Evolutionary conservation across 208 protist species (phyloP).

Genomic region (Leishmania turanica): DNA sequence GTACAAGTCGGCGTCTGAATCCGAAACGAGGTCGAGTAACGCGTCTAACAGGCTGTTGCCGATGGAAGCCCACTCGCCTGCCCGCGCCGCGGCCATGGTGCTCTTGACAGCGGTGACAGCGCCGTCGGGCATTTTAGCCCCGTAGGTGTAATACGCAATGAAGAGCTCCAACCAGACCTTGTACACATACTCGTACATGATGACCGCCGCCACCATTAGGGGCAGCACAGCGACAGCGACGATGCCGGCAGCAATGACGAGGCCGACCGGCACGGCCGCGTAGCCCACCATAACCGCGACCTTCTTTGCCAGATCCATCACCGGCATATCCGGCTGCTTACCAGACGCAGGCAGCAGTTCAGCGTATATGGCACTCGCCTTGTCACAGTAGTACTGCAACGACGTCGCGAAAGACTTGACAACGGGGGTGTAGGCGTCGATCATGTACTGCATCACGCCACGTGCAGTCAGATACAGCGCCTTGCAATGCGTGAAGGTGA

Average conservation of each 20-base stretch:
- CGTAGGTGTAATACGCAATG: slow-evolving; percentile 64
- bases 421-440: slow-evolving; percentile 30
- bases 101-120: slow-evolving; percentile 27
- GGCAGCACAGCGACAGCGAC: slow-evolving; percentile 39
- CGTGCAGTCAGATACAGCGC: slow-evolving; percentile 27
- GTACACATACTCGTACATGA: slow-evolving; percentile 52
- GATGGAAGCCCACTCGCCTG: slow-evolving; percentile 37
- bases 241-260: slow-evolving; percentile 27
- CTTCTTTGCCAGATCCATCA: slow-evolving; percentile 24
- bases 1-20: slow-evolving; percentile 44
- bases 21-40: slow-evolving; percentile 35
- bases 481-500: slow-evolving; percentile 26
- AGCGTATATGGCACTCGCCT: slow-evolving; percentile 27
- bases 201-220: slow-evolving; percentile 35
- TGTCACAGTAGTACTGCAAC: slow-evolving; percentile 16
- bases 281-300: slow-evolving; percentile 26
- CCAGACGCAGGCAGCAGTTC: slow-evolving; percentile 15
- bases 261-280: slow-evolving; percentile 36
- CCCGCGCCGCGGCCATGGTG: slow-evolving; percentile 21
- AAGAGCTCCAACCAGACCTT: slow-evolving; percentile 72
- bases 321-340: slow-evolving; percentile 12
- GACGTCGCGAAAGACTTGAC: slow-evolving; percentile 4
- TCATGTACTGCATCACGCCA: slow-evolving; percentile 34
- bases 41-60: slow-evolving; percentile 18
- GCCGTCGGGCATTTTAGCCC: slow-evolving; percentile 34